These are phyloP conservation scores for Tolypocladium album DNA, from an alignment of 2,329 filamentous ascomycete species.

Conservation along the genomic window DNA sequence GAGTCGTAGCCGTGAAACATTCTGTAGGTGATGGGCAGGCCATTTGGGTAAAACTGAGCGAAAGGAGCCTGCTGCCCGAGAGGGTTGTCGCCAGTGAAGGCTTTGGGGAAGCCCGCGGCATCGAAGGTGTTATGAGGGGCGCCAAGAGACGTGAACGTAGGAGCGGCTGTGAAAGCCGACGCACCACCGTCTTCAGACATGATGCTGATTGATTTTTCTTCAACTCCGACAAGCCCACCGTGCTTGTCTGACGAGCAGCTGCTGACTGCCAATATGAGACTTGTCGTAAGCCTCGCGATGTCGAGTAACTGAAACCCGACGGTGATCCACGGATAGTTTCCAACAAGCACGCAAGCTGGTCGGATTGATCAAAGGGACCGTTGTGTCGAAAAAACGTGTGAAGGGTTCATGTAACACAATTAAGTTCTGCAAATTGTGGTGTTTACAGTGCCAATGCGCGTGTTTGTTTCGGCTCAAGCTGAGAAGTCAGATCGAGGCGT, in stretches of 20 bases:
- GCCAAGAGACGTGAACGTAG: constrained; percentile 1
- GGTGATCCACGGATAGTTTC: background rate
- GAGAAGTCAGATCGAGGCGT: background rate
- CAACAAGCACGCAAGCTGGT: background rate
- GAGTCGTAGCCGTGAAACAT: constrained; percentile 16
- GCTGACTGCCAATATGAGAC: background rate
- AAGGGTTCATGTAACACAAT: background rate
- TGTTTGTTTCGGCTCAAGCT: background rate
- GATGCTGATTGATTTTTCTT: background rate
- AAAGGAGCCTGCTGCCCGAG: constrained; percentile 15
- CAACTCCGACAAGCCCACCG: no score
- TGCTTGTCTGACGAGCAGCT: background rate
- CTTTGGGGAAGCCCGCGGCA: constrained; percentile 8
- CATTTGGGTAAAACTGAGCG: constrained; percentile 22
- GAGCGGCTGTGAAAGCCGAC: constrained; percentile 1
- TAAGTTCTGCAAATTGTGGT: background rate
- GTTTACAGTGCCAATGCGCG: background rate
- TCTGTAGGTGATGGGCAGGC: constrained; percentile 22
- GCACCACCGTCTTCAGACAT: constrained; percentile 5
- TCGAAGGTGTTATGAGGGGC: constrained; percentile 7
- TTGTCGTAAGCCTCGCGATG: background rate
- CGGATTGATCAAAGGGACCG: background rate
- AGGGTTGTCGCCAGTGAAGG: constrained; percentile 12
- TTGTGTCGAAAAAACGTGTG: background rate
- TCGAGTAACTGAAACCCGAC: background rate